phyloP scores from a whole-genome alignment of 805 yeast species.

The Nakazawaea ishiwadae region DNA sequence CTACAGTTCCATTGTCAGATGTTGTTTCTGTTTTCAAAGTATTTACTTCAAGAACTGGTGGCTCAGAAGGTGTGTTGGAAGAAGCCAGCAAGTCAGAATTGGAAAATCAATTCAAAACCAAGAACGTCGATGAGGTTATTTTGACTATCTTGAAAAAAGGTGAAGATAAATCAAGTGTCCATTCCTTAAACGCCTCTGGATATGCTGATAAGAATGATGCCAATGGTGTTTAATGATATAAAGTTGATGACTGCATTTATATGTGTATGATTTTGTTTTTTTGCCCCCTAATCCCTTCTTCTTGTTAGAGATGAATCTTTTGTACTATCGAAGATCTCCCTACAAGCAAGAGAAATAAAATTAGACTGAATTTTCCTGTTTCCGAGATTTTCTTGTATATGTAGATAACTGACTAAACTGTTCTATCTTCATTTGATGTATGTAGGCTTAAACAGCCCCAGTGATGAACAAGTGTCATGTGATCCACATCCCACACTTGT shows the following conservation, averaged over 20 bases:
- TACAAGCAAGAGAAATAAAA: too few relatives aligned
- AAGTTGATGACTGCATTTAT: background rate
- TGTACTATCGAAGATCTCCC: too few relatives aligned
- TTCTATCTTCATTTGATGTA: too few relatives aligned
- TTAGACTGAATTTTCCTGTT: too few relatives aligned
- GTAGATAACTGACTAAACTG: too few relatives aligned
- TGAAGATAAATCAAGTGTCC: slow-evolving; percentile 29
- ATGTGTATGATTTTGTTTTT: too few relatives aligned
- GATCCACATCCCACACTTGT: too few relatives aligned
- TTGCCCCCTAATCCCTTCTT: too few relatives aligned
- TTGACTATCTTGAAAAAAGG: slow-evolving; percentile 60
- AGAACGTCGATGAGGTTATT: slow-evolving; percentile 51
- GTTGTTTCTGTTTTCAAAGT: slow-evolving; percentile 63
- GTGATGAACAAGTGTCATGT: too few relatives aligned
- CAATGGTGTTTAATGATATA: background rate
- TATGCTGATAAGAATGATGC: slow-evolving; percentile 9
- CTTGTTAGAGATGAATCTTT: too few relatives aligned
- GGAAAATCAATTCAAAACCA: slow-evolving; percentile 63
- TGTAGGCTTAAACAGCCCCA: too few relatives aligned
- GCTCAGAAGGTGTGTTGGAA: slow-evolving; percentile 66
- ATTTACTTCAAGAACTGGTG: slow-evolving; percentile 59
- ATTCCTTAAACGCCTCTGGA: background rate
- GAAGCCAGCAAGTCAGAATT: slow-evolving; percentile 66
- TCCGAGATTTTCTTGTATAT: too few relatives aligned
- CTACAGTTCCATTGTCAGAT: slow-evolving; percentile 54